These are phyloP conservation scores for Geotrichum cucujoidarum DNA, from an alignment of 1,139 yeast genomes.

Conservation along the genomic window DNA sequence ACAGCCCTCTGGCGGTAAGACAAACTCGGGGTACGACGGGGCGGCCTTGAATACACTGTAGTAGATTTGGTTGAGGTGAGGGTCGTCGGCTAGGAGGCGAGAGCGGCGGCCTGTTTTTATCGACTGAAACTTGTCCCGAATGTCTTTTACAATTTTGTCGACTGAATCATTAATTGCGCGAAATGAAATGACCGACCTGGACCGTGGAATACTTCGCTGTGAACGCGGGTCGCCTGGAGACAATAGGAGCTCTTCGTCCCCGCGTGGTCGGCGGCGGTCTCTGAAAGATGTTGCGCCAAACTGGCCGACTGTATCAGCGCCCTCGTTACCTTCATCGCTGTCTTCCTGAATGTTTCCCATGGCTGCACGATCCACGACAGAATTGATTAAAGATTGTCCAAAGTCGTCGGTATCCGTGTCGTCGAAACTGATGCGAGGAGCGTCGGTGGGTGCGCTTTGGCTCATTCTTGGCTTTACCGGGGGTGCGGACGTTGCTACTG, in stretches of 20 bases:
- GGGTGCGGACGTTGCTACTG: not conserved
- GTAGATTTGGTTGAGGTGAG: conserved; percentile 38
- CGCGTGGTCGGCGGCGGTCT: not conserved
- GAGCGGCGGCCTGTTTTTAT: conserved; percentile 11
- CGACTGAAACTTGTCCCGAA: conserved; percentile 12
- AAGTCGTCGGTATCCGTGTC: not conserved
- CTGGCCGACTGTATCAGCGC: conserved; percentile 1
- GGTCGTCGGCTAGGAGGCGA: conserved; percentile 8
- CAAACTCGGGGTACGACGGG: conserved; percentile 12
- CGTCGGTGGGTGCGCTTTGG: too few relatives aligned
- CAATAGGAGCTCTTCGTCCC: not conserved
- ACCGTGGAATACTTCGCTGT: not conserved
- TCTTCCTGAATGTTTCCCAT: not conserved
- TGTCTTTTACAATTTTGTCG: conserved; percentile 15
- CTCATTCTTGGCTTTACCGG: not conserved
- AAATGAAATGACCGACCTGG: conserved; percentile 4
- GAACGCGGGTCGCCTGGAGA: not conserved
- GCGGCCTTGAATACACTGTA: conserved; percentile 50
- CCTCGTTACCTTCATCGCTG: not conserved
- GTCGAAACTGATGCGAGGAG: too few relatives aligned
- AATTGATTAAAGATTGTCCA: not conserved
- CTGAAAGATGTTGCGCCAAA: not conserved
- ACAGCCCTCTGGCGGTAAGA: conserved; percentile 36
- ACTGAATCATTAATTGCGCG: conserved; percentile 11
- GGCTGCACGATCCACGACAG: not conserved